These are phyloP conservation scores for Purshia tridentata DNA, from an alignment of 306 rosid genomes.

Conservation along the genomic window DNA sequence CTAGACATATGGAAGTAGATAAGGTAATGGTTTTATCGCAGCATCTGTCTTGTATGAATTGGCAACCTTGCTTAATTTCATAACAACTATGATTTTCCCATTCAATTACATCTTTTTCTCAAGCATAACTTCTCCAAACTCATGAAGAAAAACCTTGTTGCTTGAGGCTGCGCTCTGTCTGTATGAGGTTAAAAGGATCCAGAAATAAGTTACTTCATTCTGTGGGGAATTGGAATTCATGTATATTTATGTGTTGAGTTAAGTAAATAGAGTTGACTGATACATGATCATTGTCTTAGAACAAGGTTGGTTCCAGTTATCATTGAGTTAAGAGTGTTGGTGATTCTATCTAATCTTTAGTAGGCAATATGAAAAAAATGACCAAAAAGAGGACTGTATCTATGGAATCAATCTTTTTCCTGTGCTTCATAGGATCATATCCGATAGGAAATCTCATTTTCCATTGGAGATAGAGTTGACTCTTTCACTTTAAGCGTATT, in stretches of 20 bases:
- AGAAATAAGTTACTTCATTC: no score
- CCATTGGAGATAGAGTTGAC: background rate
- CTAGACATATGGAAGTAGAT: slow-evolving; percentile 92
- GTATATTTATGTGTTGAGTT: no score
- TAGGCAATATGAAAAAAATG: no score
- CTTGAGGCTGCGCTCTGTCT: background rate
- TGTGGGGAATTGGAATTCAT: no score
- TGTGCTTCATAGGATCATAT: background rate
- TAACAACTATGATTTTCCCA: background rate
- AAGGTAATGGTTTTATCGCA: slow-evolving; percentile 48
- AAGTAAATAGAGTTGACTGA: no score
- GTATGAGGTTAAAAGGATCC: background rate
- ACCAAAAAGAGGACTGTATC: background rate
- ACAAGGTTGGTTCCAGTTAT: slow-evolving; percentile 6
- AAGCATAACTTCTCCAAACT: background rate
- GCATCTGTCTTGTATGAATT: background rate
- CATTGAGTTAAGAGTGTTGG: background rate
- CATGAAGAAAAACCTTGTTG: slow-evolving; percentile 2
- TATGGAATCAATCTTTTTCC: no score
- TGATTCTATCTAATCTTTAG: no score
- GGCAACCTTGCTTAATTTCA: background rate
- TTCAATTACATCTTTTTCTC: background rate
- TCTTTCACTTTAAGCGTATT: background rate
- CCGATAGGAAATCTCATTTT: background rate
- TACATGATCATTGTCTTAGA: no score